Percentiles rank a stretch among this genome's conserved stretches.
These are phyloP conservation scores for Oryza rufipogon DNA, from an alignment of 176 grass and related monocot species.

Conservation along the genomic window DNA sequence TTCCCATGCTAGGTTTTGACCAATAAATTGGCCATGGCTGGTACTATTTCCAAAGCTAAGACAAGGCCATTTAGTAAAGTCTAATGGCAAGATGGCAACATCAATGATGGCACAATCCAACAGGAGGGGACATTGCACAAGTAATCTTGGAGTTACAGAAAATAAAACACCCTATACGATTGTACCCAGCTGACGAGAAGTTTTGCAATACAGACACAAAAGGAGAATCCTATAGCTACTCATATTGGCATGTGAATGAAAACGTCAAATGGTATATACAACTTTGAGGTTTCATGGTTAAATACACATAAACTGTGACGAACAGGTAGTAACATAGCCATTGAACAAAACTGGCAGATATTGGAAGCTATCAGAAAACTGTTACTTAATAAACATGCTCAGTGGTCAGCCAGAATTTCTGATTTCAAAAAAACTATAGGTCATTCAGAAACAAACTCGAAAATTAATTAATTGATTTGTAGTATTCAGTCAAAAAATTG, in stretches of 20 bases:
- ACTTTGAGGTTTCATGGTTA: not conserved
- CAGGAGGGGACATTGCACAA: not conserved
- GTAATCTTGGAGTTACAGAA: not conserved
- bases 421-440: not conserved
- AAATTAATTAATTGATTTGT: not conserved
- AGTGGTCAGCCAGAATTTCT: not conserved
- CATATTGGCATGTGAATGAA: not conserved
- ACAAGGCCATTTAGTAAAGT: slow-evolving; percentile 2
- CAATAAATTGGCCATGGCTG: not conserved
- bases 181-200: not conserved
- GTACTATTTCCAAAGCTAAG: slow-evolving; percentile 1
- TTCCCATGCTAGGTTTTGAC: not conserved
- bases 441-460: not conserved
- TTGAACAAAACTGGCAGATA: not conserved
- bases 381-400: not conserved
- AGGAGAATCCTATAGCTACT: slow-evolving; percentile 7
- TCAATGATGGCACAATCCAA: not conserved
- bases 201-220: slow-evolving; percentile 7
- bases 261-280: not conserved
- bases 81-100: slow-evolving; percentile 1
- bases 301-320: not conserved
- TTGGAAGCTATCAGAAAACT: not conserved
- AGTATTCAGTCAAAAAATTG: not conserved
- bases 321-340: not conserved
- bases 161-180: not conserved